These are phyloP conservation scores for Calonectria pseudoturangicola DNA, from an alignment of 2,329 filamentous ascomycete genomes.

Conservation along the genomic window DNA sequence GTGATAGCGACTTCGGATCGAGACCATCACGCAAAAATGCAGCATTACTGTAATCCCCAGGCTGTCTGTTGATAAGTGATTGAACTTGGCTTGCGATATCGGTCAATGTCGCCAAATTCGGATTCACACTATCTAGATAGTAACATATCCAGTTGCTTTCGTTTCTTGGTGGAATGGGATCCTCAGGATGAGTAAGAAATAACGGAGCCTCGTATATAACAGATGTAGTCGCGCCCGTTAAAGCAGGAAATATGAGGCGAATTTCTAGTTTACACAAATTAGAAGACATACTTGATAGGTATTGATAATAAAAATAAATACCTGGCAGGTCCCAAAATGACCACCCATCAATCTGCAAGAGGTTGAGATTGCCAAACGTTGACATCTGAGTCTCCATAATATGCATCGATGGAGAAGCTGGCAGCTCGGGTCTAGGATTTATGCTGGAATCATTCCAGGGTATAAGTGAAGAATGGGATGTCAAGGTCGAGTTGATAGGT, in stretches of 20 bases:
- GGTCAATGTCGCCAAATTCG: neutral
- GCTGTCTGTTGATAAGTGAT: neutral
- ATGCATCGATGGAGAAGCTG: too few relatives aligned
- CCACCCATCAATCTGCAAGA: neutral
- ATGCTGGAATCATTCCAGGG: too few relatives aligned
- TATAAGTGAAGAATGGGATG: too few relatives aligned
- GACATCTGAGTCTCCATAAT: neutral
- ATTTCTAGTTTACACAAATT: neutral
- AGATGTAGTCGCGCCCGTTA: neutral
- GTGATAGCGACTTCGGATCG: neutral
- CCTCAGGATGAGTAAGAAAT: neutral
- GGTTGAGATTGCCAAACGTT: neutral
- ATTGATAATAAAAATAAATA: neutral
- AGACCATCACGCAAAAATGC: neutral
- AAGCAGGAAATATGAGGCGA: neutral
- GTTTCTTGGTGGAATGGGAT: neutral
- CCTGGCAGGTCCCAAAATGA: conserved; percentile 3
- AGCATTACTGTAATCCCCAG: neutral
- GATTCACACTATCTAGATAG: neutral
- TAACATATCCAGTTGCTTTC: neutral
- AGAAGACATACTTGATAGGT: fast-evolving
- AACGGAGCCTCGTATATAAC: neutral
- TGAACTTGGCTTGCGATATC: neutral
- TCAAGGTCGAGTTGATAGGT: too few relatives aligned
- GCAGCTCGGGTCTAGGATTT: too few relatives aligned